Evolutionary conservation across 345 rosid species (phyloP), one percentile per base, ranked within the genome.

Genomic region (Jatropha curcas): DNA sequence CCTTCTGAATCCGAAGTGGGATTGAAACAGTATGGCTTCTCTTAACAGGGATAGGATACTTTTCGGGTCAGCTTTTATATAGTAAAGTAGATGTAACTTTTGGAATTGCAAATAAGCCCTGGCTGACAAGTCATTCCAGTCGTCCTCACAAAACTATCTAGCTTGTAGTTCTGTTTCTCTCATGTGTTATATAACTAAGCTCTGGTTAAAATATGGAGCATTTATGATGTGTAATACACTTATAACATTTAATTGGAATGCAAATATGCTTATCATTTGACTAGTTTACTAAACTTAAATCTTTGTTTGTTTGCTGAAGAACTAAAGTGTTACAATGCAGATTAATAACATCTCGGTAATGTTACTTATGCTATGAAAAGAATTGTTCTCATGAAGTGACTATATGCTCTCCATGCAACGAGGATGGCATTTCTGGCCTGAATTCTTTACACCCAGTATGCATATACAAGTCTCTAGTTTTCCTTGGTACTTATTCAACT

Each of bases 21-120:
- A 28, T 39, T 41, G 22, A 45, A 7, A 28, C 27, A 30, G 20
- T 59, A 52, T n/a, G 16, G 33, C 46, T 71, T 28, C 33, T 12
- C 13, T 33, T 68, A 22, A 6, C 33, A 4, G 30, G n/a, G 16
- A 22, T 22, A 34, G n/a, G 31, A 68, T 5, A 9, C 50, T 35
- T 35, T 24, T n/a, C 11, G 1, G 39, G 55, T 20, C n/a, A 60
- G 4, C 51, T 45, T 27, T 4, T 1, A 17, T 14, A 5, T 57
- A 20, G 4, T 14, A 30, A 41, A 45, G 20, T 19, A 27, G 58
- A 25, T 37, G 50, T 13, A 37, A 24, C n/a, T 19, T 68, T 20
- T 52, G 46, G 61, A 56, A 56, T 56, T 27, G 67, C 16, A 56
- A 37, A 68, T 55, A 53, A 68, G 24, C 4, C 62, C 31, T 57